Conservation (phyloP, 1,284 basidiomycete genomes). For the Microbotryum silenes-acaulis region DNA sequence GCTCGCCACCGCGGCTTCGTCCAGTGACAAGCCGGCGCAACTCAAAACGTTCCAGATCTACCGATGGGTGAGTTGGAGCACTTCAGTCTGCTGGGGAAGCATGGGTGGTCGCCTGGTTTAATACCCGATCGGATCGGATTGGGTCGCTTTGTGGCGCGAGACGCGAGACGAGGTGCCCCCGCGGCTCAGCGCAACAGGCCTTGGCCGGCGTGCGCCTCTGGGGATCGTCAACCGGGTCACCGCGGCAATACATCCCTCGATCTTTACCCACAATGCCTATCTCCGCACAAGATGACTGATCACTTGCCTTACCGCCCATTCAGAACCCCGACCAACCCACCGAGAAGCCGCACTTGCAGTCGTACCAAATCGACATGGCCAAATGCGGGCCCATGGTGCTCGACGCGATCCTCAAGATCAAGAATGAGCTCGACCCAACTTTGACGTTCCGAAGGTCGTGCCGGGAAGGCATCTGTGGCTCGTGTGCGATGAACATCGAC, state of each 20-base stretch:
- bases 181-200: not conserved
- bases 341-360: constrained; percentile 84
- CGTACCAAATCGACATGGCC: constrained; percentile 87
- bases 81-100: not conserved
- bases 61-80: constrained; percentile 62
- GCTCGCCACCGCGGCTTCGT: constrained; percentile 21
- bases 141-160: not conserved
- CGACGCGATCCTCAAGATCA: constrained; percentile 95
- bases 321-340: constrained; percentile 93
- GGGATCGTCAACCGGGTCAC: not conserved
- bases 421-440: constrained; percentile 95
- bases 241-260: too few relatives aligned
- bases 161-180: not conserved
- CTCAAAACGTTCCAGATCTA: constrained; percentile 92
- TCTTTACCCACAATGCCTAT: too few relatives aligned
- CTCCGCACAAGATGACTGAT: too few relatives aligned
- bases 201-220: not conserved
- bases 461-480: constrained; percentile 96
- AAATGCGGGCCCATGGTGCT: constrained; percentile 95
- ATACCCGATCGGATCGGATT: not conserved
- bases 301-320: not conserved
- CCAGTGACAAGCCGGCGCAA: constrained; percentile 36
- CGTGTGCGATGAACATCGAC: constrained; percentile 98
- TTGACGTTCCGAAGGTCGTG: constrained; percentile 94
- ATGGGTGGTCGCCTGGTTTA: not conserved